Percentiles rank a stretch among this genome's conserved stretches.
These are phyloP conservation scores for Ganoderma multipileum DNA, from an alignment of 1,284 basidiomycete genomes.

Conservation along the genomic window DNA sequence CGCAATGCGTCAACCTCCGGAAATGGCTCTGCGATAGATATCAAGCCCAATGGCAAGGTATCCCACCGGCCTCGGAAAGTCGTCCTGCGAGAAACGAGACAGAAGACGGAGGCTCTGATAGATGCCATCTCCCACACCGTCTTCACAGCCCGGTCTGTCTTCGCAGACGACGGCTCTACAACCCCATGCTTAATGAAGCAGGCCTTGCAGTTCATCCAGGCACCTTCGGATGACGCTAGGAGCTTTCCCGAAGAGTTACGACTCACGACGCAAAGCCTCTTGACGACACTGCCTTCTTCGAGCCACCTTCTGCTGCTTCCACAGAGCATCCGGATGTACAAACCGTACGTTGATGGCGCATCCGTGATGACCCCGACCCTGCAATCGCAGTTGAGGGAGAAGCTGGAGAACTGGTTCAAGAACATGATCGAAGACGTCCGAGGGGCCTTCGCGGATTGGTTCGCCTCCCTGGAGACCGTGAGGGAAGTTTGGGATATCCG, in stretches of 20 bases:
- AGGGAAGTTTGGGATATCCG: slow-evolving; percentile 74
- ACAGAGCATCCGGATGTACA: slow-evolving; percentile 66
- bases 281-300: slow-evolving; percentile 73
- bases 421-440: slow-evolving; percentile 55
- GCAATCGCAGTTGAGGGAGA: slow-evolving; percentile 49
- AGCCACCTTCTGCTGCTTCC: slow-evolving; percentile 75
- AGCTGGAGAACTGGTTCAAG: slow-evolving; percentile 66
- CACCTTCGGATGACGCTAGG: slow-evolving; percentile 33
- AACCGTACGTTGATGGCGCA: slow-evolving; percentile 73
- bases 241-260: slow-evolving; percentile 60
- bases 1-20: slow-evolving; percentile 33
- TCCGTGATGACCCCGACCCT: slow-evolving; percentile 60
- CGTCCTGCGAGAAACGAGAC: slow-evolving; percentile 55
- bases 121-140: slow-evolving; percentile 65
- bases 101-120: slow-evolving; percentile 57
- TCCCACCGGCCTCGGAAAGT: slow-evolving; percentile 39
- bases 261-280: slow-evolving; percentile 66
- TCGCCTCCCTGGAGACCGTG: slow-evolving; percentile 59
- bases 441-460: slow-evolving; percentile 58
- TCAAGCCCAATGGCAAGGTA: slow-evolving; percentile 25
- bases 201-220: slow-evolving; percentile 66
- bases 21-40: slow-evolving; percentile 46
- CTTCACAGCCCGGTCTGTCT: slow-evolving; percentile 57
- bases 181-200: slow-evolving; percentile 57
- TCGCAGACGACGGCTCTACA: slow-evolving; percentile 44